Percentiles rank a stretch among this genome's conserved stretches.
Evolutionary conservation across 2,329 filamentous ascomycete species (phyloP).

Genomic region (Exophiala sp.): DNA sequence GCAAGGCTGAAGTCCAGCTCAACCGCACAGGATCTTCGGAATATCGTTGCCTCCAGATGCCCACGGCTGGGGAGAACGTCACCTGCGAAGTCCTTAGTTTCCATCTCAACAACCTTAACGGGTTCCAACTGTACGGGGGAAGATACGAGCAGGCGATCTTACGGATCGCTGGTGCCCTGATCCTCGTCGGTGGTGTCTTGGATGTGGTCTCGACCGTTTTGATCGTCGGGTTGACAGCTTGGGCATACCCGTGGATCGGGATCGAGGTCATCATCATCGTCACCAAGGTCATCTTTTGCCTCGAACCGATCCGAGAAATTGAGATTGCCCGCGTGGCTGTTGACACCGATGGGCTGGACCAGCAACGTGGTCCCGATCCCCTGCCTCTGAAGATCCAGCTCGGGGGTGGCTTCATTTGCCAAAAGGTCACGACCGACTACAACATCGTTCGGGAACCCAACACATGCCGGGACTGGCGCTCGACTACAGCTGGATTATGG

Average conservation of each 20-base stretch:
- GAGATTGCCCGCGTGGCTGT: conserved; percentile 1
- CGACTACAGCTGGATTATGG: conserved; percentile 5
- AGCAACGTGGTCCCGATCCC: background rate
- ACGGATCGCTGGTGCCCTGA: background rate
- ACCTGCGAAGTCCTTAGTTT: conserved; percentile 3
- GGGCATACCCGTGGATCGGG: conserved; percentile 6
- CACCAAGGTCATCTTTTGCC: conserved; percentile 3
- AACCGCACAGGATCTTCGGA: background rate
- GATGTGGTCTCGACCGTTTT: conserved; percentile 3
- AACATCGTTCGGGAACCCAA: background rate
- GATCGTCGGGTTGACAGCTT: conserved; percentile 3
- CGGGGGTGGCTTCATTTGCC: background rate
- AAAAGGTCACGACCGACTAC: background rate
- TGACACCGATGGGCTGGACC: background rate
- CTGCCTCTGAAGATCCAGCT: conserved; percentile 1
- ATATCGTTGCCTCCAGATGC: conserved; percentile 6
- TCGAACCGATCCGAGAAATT: conserved; percentile 5
- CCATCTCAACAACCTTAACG: conserved; percentile 2
- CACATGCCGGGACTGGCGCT: conserved; percentile 4
- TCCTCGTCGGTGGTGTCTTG: background rate
- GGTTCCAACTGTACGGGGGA: conserved; percentile 1
- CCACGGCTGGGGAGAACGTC: background rate
- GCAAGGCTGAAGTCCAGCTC: conserved; percentile 2
- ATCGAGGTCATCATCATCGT: conserved; percentile 5
- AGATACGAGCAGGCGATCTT: conserved; percentile 6